Conservation (phyloP, 179 eudicot genomes). For the Actinidia arguta region DNA sequence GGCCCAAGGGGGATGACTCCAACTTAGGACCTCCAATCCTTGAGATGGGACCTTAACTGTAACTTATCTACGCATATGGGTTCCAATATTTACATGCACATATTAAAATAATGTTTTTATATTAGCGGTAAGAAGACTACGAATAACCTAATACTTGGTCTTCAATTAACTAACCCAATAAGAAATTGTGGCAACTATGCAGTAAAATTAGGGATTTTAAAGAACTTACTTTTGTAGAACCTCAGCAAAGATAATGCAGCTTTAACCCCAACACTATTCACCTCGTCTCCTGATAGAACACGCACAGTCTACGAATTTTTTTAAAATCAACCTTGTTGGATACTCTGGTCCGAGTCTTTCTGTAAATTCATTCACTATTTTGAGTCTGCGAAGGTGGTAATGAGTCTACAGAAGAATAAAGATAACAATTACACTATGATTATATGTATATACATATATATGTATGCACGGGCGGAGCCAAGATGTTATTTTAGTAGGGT, state of each 20-base stretch:
- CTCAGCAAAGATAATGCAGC: conserved; percentile 80
- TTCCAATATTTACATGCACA: too few relatives aligned
- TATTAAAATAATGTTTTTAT: too few relatives aligned
- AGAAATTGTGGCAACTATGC: too few relatives aligned
- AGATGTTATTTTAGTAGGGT: too few relatives aligned
- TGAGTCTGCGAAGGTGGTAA: conserved; percentile 10
- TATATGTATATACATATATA: not conserved
- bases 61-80: too few relatives aligned
- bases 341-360: conserved; percentile 21
- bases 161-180: too few relatives aligned
- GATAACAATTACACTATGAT: not conserved
- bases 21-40: too few relatives aligned
- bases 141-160: too few relatives aligned
- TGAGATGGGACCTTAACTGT: too few relatives aligned
- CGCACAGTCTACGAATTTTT: not conserved
- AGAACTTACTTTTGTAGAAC: conserved; percentile 81
- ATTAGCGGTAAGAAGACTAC: too few relatives aligned
- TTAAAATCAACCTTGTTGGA: not conserved
- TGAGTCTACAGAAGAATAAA: conserved; percentile 5
- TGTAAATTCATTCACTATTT: conserved; percentile 24
- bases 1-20: too few relatives aligned
- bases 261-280: conserved; percentile 58
- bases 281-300: conserved; percentile 43
- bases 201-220: not conserved
- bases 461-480: too few relatives aligned